Percentiles rank a stretch among this genome's conserved stretches.
Evolutionary conservation across 2,329 filamentous ascomycete species (phyloP).

Genomic region (Aspergillus oerlinghausenensis): DNA sequence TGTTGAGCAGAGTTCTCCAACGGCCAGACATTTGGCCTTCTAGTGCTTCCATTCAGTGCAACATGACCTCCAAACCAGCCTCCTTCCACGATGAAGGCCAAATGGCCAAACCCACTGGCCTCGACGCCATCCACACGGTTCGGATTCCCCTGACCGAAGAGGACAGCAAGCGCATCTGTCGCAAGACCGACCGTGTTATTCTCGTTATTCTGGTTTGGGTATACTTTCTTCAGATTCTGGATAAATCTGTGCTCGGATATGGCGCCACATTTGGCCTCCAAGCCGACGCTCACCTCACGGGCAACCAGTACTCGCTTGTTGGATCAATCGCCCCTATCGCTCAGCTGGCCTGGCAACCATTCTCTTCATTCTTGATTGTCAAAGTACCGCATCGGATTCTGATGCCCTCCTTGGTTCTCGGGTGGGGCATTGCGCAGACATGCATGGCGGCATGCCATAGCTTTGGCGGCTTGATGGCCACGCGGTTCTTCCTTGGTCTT

Average conservation of each 20-base stretch:
- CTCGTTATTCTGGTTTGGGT: conserved; percentile 46
- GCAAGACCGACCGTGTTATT: conserved; percentile 59
- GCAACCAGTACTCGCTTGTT: conserved; percentile 54
- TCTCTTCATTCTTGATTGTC: conserved; percentile 57
- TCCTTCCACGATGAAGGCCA: conserved; percentile 18
- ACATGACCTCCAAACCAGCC: conserved; percentile 9
- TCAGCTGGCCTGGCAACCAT: conserved; percentile 58
- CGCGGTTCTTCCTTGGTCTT: conserved; percentile 51
- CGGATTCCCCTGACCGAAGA: conserved; percentile 29
- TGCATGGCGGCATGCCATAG: conserved; percentile 46
- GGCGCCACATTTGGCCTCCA: conserved; percentile 54
- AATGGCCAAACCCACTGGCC: conserved; percentile 7
- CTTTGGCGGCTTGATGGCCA: conserved; percentile 44
- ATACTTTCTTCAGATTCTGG: conserved; percentile 50
- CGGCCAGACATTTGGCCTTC: neutral
- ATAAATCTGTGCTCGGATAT: conserved; percentile 56
- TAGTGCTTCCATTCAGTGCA: neutral
- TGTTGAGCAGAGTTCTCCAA: neutral
- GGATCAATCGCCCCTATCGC: conserved; percentile 57
- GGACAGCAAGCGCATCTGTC: conserved; percentile 52
- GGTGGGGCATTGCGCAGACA: conserved; percentile 48
- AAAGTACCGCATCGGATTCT: conserved; percentile 57
- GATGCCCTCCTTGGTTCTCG: conserved; percentile 48
- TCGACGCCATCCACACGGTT: conserved; percentile 14
- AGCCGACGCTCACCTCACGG: conserved; percentile 47